Conservation (phyloP, 257 asterid species). For the Capsicum chinense region DNA sequence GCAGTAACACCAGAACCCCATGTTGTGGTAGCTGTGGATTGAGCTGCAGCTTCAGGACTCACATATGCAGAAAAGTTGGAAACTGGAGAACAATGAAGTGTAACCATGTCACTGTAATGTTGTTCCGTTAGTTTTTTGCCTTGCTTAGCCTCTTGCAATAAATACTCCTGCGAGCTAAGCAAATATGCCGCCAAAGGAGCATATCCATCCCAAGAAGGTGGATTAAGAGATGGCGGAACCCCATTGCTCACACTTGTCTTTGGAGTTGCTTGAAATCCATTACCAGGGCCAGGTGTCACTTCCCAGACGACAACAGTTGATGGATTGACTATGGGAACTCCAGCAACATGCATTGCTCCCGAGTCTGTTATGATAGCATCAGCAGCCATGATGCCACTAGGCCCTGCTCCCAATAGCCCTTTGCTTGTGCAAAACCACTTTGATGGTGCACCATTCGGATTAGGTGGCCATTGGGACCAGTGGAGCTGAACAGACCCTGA, state of each 20-base stretch:
- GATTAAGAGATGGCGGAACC: constrained; percentile 84
- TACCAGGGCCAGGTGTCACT: constrained; percentile 97
- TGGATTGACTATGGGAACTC: constrained; percentile 97
- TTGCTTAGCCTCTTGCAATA: constrained; percentile 77
- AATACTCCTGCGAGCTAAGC: constrained; percentile 95
- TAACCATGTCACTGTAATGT: constrained; percentile 72
- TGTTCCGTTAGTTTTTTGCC: constrained; percentile 72
- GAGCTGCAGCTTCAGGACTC: constrained; percentile 99
- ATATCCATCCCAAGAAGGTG: constrained; percentile 98
- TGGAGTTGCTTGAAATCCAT: constrained; percentile 91
- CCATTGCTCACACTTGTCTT: constrained; percentile 71
- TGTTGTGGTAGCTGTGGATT: constrained; percentile 87
- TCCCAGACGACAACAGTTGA: constrained; percentile 99
- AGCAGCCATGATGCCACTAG: constrained; percentile 99
- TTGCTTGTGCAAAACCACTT: constrained; percentile 98
- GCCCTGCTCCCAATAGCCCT: constrained; percentile 99
- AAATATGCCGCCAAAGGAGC: constrained; percentile 94
- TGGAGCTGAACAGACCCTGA: constrained; percentile 98
- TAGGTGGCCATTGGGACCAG: constrained; percentile 98
- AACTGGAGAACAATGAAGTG: constrained; percentile 97
- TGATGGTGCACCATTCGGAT: constrained; percentile 63
- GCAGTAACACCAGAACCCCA: constrained; percentile 99
- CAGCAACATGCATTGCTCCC: constrained; percentile 99
- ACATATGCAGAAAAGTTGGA: constrained; percentile 99
- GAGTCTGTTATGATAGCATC: constrained; percentile 97